phyloP scores from a whole-genome alignment of 495 filamentous ascomycete species.

The Talaromyces ruber region DNA sequence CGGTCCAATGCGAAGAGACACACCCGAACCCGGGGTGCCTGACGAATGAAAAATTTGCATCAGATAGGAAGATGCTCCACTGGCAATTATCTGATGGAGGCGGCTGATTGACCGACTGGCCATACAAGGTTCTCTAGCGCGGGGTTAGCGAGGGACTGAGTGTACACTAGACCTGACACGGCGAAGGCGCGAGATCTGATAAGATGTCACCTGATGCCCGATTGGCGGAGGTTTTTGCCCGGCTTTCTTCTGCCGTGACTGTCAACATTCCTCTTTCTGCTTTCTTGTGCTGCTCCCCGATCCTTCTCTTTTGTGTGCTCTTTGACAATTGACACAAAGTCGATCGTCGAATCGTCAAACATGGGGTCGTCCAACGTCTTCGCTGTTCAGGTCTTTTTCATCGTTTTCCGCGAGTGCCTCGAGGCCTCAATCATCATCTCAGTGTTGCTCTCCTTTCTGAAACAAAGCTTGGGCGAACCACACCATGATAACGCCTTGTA shows the following conservation, averaged over 20 bases:
- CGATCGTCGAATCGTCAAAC: background rate
- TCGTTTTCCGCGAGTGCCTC: slow-evolving; percentile 76
- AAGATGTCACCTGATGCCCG: background rate
- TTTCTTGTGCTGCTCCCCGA: background rate
- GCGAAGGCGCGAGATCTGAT: background rate
- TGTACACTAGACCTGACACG: background rate
- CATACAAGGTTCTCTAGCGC: background rate
- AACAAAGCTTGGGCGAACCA: slow-evolving; percentile 57
- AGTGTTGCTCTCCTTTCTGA: slow-evolving; percentile 71
- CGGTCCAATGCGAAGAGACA: background rate
- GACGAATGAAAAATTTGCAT: slow-evolving; percentile 2
- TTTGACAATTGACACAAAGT: background rate
- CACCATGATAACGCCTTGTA: slow-evolving; percentile 46
- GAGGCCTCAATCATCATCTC: slow-evolving; percentile 78
- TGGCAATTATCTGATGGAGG: background rate
- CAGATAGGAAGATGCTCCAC: background rate
- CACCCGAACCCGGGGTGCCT: background rate
- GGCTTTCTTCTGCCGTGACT: background rate
- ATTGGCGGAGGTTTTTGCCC: background rate
- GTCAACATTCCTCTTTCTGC: background rate
- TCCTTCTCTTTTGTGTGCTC: too few species aligned
- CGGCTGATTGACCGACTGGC: background rate
- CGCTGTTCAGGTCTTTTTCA: slow-evolving; percentile 71
- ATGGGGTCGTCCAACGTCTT: slow-evolving; percentile 52
- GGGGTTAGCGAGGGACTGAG: background rate